Evolutionary conservation across 164 flowering plant genomes (phyloP).

Genomic region (Buxus sempervirens): DNA sequence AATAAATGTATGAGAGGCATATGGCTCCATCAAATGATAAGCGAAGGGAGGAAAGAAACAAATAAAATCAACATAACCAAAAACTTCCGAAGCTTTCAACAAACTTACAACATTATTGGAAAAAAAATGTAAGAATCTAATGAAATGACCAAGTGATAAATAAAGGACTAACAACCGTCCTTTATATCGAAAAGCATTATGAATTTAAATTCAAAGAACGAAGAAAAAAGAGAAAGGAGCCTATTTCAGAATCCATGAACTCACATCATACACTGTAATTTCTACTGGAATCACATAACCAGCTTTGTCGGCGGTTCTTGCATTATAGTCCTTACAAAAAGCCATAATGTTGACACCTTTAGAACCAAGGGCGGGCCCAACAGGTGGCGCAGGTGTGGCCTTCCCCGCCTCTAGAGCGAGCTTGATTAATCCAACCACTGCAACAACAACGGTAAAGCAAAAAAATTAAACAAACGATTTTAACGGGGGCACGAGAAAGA

Average conservation of each 20-base stretch:
- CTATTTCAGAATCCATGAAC: conserved; percentile 20
- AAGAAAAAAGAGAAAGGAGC: background rate
- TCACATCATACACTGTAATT: conserved; percentile 87
- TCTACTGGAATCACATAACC: conserved; percentile 97
- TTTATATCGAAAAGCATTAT: background rate
- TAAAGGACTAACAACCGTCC: background rate
- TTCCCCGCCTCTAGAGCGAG: conserved; percentile 97
- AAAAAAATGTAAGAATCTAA: background rate
- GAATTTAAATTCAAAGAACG: background rate
- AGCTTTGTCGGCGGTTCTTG: conserved; percentile 90
- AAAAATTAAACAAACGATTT: background rate
- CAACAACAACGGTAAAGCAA: too few relatives aligned
- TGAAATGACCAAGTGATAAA: background rate
- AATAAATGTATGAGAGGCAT: background rate
- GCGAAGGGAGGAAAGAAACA: background rate
- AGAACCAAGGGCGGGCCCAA: conserved; percentile 97
- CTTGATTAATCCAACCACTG: conserved; percentile 84
- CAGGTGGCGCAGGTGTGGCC: conserved; percentile 99
- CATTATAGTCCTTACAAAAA: conserved; percentile 98
- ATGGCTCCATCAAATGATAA: background rate
- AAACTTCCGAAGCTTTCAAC: background rate
- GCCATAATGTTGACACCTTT: conserved; percentile 99
- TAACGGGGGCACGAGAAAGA: background rate
- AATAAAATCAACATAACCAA: background rate
- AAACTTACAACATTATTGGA: background rate